Percentiles rank a stretch among this genome's conserved stretches.
Evolutionary conservation across 148 eudicot species (phyloP).

Genomic region (Amaranthus hypochondriacus): DNA sequence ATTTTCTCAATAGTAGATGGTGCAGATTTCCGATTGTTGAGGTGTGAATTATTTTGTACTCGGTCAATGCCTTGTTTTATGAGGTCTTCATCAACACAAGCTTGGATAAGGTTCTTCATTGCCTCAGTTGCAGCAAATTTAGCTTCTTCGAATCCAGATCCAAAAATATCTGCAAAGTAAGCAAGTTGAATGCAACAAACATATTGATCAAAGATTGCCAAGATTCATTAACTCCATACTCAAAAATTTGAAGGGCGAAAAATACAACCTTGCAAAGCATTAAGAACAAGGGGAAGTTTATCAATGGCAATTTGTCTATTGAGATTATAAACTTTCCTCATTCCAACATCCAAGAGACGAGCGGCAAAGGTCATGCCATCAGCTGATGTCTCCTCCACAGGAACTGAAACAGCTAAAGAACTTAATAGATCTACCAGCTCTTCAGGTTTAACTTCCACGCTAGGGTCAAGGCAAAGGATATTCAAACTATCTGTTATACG

Average conservation of each 20-base stretch:
- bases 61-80: conserved; percentile 65
- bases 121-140: conserved; percentile 68
- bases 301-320: conserved; percentile 58
- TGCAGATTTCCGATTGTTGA: conserved; percentile 38
- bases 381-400: conserved; percentile 64
- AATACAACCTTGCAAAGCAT: conserved; percentile 61
- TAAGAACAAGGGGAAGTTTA: conserved; percentile 76
- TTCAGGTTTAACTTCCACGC: conserved; percentile 62
- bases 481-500: conserved; percentile 70
- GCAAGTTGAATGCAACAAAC: conserved; percentile 19
- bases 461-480: conserved; percentile 54
- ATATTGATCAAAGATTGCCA: conserved; percentile 1
- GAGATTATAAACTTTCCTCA: conserved; percentile 55
- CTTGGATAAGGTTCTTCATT: conserved; percentile 58
- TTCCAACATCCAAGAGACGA: conserved; percentile 76
- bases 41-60: conserved; percentile 22
- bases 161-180: conserved; percentile 61
- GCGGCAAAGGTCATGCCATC: conserved; percentile 82
- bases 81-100: conserved; percentile 75
- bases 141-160: conserved; percentile 78
- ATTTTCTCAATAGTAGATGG: conserved; percentile 73
- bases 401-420: conserved; percentile 44
- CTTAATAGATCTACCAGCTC: conserved; percentile 63
- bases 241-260: not conserved
- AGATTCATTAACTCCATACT: not conserved